Base-by-base conservation (phyloP, 805 yeast genomes). In the Yamadazyma laniorum region DNA sequence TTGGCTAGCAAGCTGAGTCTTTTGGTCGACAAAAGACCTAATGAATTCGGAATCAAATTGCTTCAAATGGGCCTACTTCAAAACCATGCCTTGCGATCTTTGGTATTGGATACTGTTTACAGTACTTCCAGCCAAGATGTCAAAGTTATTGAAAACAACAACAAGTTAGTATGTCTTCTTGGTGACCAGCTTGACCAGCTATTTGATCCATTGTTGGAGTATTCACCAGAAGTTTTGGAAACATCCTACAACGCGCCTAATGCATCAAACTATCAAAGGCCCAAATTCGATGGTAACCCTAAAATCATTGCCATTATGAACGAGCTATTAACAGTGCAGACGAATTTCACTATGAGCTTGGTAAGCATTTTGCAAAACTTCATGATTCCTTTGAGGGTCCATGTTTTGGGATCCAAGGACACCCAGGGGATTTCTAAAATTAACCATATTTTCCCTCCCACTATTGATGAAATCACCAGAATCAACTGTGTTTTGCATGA, bases 401-500 rank as follows among this genome's bases (percentile, higher is more conserved):
- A 73, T 40, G 88, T 84, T 0, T 59, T 87, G 23, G 73, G 78
- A 38, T 74, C 74, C 1, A 58, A 80, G 5, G 66, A 73, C 3
- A 70, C 70, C 8, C 55, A 77, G 29, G 80, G 86, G 1, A 79
- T 85, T 2, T 59, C 81, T 2, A 78, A 79, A 48, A 69, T 90
- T 23, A 90, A 91, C 58, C 71, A 79, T 34, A 72, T 88, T 1
- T 89, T 91, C 53, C 97, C 98, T 2, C 97, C 97, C 1, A 91
- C 98, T 0, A 84, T 91, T 14, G 97, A 91, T 60, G 98, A 91
- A 63, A 81, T 91, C 13, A 85, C 95, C 8, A 72, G 97, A 52
- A 82, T 91, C 27, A 90, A 90, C 55, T 86, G 95, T 54, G 80
- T 91, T 4, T 78, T 87, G 42, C 74, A 85, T 44, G 95, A 85